Conservation (phyloP, 2,329 filamentous ascomycete genomes). For the Fusarium nurragi region DNA sequence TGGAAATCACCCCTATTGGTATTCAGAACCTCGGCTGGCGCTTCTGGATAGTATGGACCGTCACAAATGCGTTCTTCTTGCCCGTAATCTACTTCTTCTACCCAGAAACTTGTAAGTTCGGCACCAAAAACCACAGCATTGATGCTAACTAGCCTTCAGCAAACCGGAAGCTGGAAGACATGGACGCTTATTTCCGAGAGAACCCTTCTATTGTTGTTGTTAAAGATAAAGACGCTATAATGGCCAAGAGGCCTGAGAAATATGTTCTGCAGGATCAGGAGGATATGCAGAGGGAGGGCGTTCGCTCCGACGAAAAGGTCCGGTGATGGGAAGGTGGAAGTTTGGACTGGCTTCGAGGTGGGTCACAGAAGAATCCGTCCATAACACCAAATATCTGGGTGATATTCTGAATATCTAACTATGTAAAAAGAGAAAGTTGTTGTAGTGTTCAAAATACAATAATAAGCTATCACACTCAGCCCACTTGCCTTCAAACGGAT, state of each 20-base stretch:
- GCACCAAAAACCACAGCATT: fast-evolving
- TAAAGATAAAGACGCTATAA: conserved; percentile 58
- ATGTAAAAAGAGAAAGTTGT: too few relatives aligned
- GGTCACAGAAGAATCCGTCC: too few relatives aligned
- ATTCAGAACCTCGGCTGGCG: conserved; percentile 59
- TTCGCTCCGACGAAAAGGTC: background rate
- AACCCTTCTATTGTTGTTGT: conserved; percentile 56
- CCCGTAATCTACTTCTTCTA: conserved; percentile 61
- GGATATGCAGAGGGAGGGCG: background rate
- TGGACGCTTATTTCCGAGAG: conserved; percentile 51
- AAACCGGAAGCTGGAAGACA: conserved; percentile 41
- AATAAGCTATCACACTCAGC: too few relatives aligned
- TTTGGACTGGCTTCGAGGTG: background rate
- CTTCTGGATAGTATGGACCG: conserved; percentile 63
- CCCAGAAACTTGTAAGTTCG: conserved; percentile 52
- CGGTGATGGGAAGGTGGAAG: too few relatives aligned
- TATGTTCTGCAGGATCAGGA: conserved; percentile 25
- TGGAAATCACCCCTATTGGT: conserved; percentile 50
- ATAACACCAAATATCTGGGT: too few relatives aligned
- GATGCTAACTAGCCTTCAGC: conserved; percentile 24
- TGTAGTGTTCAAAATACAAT: too few relatives aligned
- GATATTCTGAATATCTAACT: too few relatives aligned
- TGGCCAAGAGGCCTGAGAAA: conserved; percentile 44
- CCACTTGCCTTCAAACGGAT: background rate
- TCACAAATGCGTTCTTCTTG: conserved; percentile 58